A percentile compares a stretch with the other conserved stretches of the same genome.
Conservation (phyloP, 257 asterid species). For the Scutellaria baicalensis region DNA sequence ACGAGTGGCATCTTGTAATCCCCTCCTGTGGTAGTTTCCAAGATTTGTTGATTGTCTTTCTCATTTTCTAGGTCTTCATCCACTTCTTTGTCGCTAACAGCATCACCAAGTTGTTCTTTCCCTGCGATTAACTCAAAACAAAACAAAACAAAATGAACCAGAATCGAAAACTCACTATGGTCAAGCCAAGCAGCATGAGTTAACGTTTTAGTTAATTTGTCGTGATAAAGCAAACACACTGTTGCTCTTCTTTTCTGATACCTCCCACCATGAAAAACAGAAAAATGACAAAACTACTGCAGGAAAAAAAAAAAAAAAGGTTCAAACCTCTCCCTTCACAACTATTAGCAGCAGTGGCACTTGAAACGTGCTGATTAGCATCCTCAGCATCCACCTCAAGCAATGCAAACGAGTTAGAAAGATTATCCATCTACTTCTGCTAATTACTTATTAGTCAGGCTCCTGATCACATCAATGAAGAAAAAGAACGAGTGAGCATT, state of each 20-base stretch:
- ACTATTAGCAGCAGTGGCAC: constrained; percentile 12
- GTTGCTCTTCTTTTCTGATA: background rate
- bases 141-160: background rate
- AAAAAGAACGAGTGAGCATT: background rate
- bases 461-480: constrained; percentile 6
- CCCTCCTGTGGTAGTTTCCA: constrained; percentile 11
- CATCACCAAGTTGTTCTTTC: constrained; percentile 11
- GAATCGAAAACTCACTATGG: background rate
- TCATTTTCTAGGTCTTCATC: constrained; percentile 23
- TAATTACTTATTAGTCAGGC: constrained; percentile 13
- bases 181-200: background rate
- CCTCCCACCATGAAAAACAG: background rate
- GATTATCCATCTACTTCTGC: constrained; percentile 42
- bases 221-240: background rate
- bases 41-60: constrained; percentile 20
- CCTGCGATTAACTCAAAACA: background rate
- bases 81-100: constrained; percentile 34
- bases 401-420: constrained; percentile 63
- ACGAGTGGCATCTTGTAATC: constrained; percentile 80
- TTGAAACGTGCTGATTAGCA: constrained; percentile 11
- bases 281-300: background rate
- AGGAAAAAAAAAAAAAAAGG: background rate
- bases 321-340: constrained; percentile 19
- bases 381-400: constrained; percentile 61
- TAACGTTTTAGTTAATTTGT: background rate